These are phyloP conservation scores for Punica granatum DNA, from an alignment of 345 rosid genomes.

Conservation along the genomic window DNA sequence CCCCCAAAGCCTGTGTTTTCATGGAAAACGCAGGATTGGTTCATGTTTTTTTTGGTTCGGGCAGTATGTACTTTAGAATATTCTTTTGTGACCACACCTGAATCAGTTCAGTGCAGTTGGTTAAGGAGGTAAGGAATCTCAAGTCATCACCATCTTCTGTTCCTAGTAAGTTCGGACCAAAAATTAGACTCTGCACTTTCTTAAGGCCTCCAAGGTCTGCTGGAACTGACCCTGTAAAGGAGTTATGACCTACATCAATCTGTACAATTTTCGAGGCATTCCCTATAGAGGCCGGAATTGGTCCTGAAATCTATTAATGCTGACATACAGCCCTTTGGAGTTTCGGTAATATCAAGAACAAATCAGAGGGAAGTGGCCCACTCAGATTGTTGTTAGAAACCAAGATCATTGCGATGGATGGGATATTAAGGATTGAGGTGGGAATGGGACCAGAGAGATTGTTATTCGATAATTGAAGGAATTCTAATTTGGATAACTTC, in stretches of 20 bases:
- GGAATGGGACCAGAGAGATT: conserved; percentile 21
- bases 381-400: conserved; percentile 19
- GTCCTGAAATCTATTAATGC: not conserved
- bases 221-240: conserved; percentile 4
- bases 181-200: not conserved
- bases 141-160: conserved; percentile 1
- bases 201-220: conserved; percentile 6
- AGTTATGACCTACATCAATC: not conserved
- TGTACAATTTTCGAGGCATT: conserved; percentile 6
- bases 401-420: conserved; percentile 11
- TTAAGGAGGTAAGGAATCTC: conserved; percentile 8
- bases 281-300: not conserved
- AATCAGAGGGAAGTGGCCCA: conserved; percentile 15
- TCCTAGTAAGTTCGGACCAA: conserved; percentile 2
- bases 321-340: not conserved
- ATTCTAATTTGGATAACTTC: conserved; percentile 7
- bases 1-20: too few relatives aligned
- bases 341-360: conserved; percentile 10
- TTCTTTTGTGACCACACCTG: not conserved
- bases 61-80: conserved; percentile 1
- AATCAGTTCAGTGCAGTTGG: conserved; percentile 4
- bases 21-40: too few relatives aligned
- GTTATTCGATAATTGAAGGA: conserved; percentile 13
- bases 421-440: conserved; percentile 19
- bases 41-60: too few relatives aligned